Percentiles rank a stretch among this genome's conserved stretches.
Conservation (phyloP, 2,329 filamentous ascomycete genomes). For the Xylariaceae sp. region DNA sequence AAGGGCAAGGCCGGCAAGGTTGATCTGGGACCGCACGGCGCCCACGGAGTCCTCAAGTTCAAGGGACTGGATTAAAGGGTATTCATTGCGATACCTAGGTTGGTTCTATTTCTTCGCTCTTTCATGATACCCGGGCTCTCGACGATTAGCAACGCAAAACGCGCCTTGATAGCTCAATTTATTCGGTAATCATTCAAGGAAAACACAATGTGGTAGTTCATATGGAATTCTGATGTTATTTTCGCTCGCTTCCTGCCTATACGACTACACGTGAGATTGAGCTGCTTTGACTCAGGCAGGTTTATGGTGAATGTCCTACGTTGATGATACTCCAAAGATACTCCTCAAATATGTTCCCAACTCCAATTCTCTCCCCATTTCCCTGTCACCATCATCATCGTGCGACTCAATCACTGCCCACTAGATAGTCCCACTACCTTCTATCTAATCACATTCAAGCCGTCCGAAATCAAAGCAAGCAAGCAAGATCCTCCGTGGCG, state of each 20-base stretch:
- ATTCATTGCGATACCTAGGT: background rate
- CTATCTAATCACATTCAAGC: background rate
- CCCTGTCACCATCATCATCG: too few relatives aligned
- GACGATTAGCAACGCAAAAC: conserved; percentile 1
- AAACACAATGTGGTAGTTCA: background rate
- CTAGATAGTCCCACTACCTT: too few relatives aligned
- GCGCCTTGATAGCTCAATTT: background rate
- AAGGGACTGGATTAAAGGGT: conserved; percentile 40
- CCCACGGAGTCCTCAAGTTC: conserved; percentile 48
- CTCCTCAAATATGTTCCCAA: too few relatives aligned
- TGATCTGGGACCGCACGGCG: conserved; percentile 46
- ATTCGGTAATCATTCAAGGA: background rate
- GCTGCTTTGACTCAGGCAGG: background rate
- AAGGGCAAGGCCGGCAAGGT: conserved; percentile 36
- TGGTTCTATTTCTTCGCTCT: conserved; percentile 10
- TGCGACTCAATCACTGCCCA: too few relatives aligned
- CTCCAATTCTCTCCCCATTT: too few relatives aligned
- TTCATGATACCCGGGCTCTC: conserved; percentile 24
- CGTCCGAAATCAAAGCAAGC: background rate
- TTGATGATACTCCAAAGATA: too few relatives aligned
- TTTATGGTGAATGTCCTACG: too few relatives aligned
- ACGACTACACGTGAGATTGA: background rate
- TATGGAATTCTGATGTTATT: background rate
- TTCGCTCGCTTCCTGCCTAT: background rate
- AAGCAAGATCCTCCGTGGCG: background rate